Conservation (phyloP, 2,329 filamentous ascomycete genomes). For the Aureobasidium sp. region DNA sequence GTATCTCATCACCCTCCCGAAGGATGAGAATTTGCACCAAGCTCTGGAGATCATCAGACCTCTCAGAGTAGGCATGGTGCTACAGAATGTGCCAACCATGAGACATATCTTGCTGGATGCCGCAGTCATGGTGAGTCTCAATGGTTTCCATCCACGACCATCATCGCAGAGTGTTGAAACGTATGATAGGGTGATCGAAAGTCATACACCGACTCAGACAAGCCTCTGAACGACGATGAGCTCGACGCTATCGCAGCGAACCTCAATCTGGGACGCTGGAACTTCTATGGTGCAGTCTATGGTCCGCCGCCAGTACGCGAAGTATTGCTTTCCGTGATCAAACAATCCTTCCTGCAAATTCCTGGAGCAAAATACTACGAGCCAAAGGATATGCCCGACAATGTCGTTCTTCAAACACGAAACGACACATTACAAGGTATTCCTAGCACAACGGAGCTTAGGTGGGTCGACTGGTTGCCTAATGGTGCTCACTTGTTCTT, state of each 20-base stretch:
- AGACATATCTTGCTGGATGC: conserved; percentile 41
- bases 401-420: conserved; percentile 26
- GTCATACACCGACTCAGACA: conserved; percentile 20
- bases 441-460: conserved; percentile 31
- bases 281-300: conserved; percentile 43
- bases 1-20: conserved; percentile 39
- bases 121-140: conserved; percentile 25
- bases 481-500: conserved; percentile 49
- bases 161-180: not conserved
- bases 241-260: conserved; percentile 36
- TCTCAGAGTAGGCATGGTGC: conserved; percentile 33
- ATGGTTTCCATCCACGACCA: not conserved
- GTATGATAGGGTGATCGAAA: conserved; percentile 1
- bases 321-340: conserved; percentile 33
- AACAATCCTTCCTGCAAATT: conserved; percentile 37
- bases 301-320: conserved; percentile 27
- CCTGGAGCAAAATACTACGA: conserved; percentile 38
- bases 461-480: conserved; percentile 46
- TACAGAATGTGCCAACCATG: conserved; percentile 44
- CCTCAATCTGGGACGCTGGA: conserved; percentile 42
- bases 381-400: conserved; percentile 34
- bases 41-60: conserved; percentile 45
- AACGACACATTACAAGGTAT: conserved; percentile 26
- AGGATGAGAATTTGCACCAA: conserved; percentile 43
- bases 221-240: conserved; percentile 34